These are phyloP conservation scores for Erythrophleum ivorense DNA, from an alignment of 331 rosid species.

Conservation along the genomic window DNA sequence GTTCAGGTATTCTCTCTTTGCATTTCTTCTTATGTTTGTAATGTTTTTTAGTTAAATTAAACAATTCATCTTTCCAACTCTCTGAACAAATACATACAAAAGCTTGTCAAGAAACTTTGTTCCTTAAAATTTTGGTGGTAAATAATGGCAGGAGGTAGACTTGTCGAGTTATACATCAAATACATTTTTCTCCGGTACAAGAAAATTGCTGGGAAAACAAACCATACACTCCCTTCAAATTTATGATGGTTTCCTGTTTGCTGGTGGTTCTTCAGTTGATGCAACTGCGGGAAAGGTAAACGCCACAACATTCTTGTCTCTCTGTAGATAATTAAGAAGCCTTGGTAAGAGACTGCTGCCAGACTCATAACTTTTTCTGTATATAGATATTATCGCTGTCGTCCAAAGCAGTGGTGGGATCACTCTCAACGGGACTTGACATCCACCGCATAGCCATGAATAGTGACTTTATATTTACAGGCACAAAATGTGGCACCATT, in stretches of 20 bases:
- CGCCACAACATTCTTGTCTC: not conserved
- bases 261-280: constrained; percentile 81
- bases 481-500: constrained; percentile 72
- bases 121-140: not conserved
- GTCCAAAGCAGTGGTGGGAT: constrained; percentile 65
- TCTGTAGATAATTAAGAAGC: not conserved
- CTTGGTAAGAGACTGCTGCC: not conserved
- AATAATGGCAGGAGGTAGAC: constrained; percentile 75
- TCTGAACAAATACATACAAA: too few species aligned
- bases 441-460: constrained; percentile 68
- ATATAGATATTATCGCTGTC: constrained; percentile 65
- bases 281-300: constrained; percentile 78
- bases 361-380: constrained; percentile 28
- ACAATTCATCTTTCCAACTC: too few species aligned
- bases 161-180: constrained; percentile 59
- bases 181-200: constrained; percentile 78
- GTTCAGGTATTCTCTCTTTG: constrained; percentile 59
- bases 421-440: constrained; percentile 73
- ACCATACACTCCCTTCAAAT: constrained; percentile 72
- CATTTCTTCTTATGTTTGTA: not conserved
- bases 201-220: constrained; percentile 84
- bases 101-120: not conserved
- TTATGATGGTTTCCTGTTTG: constrained; percentile 65
- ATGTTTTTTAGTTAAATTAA: not conserved
- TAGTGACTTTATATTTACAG: constrained; percentile 78